These are phyloP conservation scores for Boletus insuetus DNA, from an alignment of 768 basidiomycete genomes.

Conservation along the genomic window DNA sequence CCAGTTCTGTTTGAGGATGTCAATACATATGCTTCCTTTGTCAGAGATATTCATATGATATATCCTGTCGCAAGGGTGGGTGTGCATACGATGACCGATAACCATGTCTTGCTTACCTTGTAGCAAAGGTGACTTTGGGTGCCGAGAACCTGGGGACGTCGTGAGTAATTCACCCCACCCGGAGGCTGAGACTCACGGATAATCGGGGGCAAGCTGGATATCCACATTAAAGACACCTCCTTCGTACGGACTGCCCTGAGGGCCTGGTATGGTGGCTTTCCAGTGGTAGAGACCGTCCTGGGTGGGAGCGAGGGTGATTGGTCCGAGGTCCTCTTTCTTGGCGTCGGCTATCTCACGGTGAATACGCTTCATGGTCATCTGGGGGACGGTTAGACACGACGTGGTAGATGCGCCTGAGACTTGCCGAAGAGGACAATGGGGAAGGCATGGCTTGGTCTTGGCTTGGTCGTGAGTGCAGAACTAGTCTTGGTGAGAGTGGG, in stretches of 20 bases:
- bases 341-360: slow-evolving; percentile 78
- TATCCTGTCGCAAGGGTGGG: slow-evolving; percentile 46
- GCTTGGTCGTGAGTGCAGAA: not conserved
- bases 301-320: slow-evolving; percentile 64
- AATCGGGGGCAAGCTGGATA: slow-evolving; percentile 65
- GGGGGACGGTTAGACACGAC: slow-evolving; percentile 4
- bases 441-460: slow-evolving; percentile 23
- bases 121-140: slow-evolving; percentile 72
- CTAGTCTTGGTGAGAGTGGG: not conserved
- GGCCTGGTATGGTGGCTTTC: slow-evolving; percentile 78
- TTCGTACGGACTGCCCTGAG: slow-evolving; percentile 80
- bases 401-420: not conserved
- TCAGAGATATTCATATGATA: slow-evolving; percentile 91
- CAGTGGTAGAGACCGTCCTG: slow-evolving; percentile 68
- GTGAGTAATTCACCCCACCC: not conserved
- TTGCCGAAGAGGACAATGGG: slow-evolving; percentile 21
- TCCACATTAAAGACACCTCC: slow-evolving; percentile 72
- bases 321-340: slow-evolving; percentile 78
- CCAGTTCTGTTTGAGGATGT: slow-evolving; percentile 93
- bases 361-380: slow-evolving; percentile 79
- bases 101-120: slow-evolving; percentile 45
- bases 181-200: slow-evolving; percentile 52
- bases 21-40: slow-evolving; percentile 76
- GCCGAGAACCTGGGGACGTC: slow-evolving; percentile 62
- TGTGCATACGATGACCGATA: not conserved